These are phyloP conservation scores for Porphyrellus cyaneotinctus DNA, from an alignment of 768 basidiomycete genomes.

Conservation along the genomic window DNA sequence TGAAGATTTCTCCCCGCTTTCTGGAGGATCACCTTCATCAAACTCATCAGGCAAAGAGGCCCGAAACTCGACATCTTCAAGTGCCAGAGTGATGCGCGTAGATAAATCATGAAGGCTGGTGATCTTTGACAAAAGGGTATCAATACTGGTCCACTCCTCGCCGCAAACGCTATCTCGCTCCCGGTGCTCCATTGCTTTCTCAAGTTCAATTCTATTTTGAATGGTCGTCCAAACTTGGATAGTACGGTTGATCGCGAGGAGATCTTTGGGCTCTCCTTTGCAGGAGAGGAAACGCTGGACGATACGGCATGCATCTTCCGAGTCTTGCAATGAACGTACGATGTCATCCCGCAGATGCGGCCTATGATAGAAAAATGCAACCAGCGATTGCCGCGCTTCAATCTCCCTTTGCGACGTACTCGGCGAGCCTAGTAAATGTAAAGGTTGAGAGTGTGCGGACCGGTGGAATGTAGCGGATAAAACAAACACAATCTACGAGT, in stretches of 20 bases:
- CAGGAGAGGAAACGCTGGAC: conserved; percentile 73
- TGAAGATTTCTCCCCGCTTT: conserved; percentile 10
- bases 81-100: conserved; percentile 48
- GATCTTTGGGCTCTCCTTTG: conserved; percentile 61
- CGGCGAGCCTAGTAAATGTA: conserved; percentile 61
- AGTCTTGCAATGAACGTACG: conserved; percentile 45
- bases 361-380: conserved; percentile 61
- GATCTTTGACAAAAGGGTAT: conserved; percentile 52
- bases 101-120: conserved; percentile 49
- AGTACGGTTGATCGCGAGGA: conserved; percentile 59
- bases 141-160: conserved; percentile 55
- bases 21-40: conserved; percentile 19
- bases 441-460: conserved; percentile 13
- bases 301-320: conserved; percentile 71
- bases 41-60: conserved; percentile 19
- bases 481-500: conserved; percentile 72
- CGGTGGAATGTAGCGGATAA: background rate
- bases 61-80: conserved; percentile 32
- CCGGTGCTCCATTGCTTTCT: conserved; percentile 48
- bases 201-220: conserved; percentile 47
- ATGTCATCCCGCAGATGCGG: conserved; percentile 67
- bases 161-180: conserved; percentile 19
- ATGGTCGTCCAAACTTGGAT: conserved; percentile 59
- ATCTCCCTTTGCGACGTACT: conserved; percentile 75
- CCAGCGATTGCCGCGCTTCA: conserved; percentile 68